Conservation (phyloP, 2,329 filamentous ascomycete genomes). For the Diaporthe aspalathi region DNA sequence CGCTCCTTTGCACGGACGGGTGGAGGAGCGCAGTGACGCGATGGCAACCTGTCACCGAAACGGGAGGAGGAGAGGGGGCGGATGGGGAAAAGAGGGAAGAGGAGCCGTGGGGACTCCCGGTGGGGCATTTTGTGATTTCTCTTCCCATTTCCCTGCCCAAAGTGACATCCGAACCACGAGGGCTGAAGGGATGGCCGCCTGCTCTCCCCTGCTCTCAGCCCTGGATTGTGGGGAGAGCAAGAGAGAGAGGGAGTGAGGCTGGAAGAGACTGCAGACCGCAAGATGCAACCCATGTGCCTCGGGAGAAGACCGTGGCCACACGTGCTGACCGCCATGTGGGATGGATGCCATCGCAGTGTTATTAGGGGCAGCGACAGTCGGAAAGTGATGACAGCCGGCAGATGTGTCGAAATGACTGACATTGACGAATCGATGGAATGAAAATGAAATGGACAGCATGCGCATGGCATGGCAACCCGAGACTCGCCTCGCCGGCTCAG, state of each 20-base stretch:
- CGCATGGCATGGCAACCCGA: neutral
- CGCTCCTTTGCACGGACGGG: constrained; percentile 21
- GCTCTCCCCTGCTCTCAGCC: neutral
- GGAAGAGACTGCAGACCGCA: constrained; percentile 13
- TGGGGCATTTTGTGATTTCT: neutral
- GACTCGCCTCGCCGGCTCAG: constrained; percentile 25
- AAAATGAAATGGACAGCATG: too few relatives aligned
- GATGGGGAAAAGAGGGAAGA: too few relatives aligned
- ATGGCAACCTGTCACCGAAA: constrained; percentile 20
- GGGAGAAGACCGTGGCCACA: constrained; percentile 1
- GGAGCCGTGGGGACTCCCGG: neutral
- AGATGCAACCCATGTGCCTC: constrained; percentile 6
- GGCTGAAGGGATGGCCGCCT: constrained; percentile 18
- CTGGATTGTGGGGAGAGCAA: constrained; percentile 9
- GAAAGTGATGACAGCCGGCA: neutral
- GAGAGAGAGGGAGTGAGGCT: neutral
- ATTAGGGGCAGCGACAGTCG: neutral
- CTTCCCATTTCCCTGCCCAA: neutral
- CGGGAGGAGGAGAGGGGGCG: too few relatives aligned
- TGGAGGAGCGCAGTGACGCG: constrained; percentile 8
- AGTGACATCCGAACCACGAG: constrained; percentile 25
- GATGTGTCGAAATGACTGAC: neutral
- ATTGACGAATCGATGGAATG: too few relatives aligned
- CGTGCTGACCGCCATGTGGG: constrained; percentile 5
- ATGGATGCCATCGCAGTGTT: too few relatives aligned